Conservation (phyloP, 1,284 basidiomycete species). For the Melanopsichium pennsylvanicum region DNA sequence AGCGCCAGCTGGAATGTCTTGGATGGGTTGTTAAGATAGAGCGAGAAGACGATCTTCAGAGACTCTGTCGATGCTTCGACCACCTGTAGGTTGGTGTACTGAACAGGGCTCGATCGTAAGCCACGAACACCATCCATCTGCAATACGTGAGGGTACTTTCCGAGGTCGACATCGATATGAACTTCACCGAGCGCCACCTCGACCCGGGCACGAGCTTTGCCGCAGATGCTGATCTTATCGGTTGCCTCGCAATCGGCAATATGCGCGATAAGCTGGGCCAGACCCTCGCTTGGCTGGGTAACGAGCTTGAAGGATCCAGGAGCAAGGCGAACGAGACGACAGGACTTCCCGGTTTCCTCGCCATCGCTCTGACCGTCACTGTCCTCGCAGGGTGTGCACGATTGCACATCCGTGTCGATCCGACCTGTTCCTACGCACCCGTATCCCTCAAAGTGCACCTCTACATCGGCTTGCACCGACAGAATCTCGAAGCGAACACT, state of each 20-base stretch:
- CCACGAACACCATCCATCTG: constrained; percentile 34
- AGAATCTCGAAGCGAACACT: constrained; percentile 37
- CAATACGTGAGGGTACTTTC: constrained; percentile 24
- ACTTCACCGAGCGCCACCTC: constrained; percentile 43
- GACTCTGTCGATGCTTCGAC: constrained; percentile 39
- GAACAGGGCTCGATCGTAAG: constrained; percentile 42
- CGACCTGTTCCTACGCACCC: constrained; percentile 42
- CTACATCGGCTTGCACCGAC: constrained; percentile 40
- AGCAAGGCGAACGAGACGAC: constrained; percentile 16
- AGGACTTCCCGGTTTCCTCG: neutral
- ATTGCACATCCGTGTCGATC: constrained; percentile 31
- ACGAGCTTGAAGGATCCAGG: constrained; percentile 27
- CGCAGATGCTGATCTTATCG: constrained; percentile 44
- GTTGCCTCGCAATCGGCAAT: constrained; percentile 46
- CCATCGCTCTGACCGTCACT: neutral
- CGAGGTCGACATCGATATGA: constrained; percentile 40
- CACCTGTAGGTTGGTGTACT: constrained; percentile 50
- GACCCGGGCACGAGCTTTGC: constrained; percentile 37
- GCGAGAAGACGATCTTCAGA: constrained; percentile 46
- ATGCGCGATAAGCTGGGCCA: constrained; percentile 48
- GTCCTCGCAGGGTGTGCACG: constrained; percentile 9
- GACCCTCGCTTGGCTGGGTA: constrained; percentile 14
- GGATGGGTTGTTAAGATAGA: constrained; percentile 55
- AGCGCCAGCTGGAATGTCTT: constrained; percentile 33
- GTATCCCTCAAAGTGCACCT: constrained; percentile 46